phyloP scores from a whole-genome alignment of 345 rosid species.

The Acer saccharum region DNA sequence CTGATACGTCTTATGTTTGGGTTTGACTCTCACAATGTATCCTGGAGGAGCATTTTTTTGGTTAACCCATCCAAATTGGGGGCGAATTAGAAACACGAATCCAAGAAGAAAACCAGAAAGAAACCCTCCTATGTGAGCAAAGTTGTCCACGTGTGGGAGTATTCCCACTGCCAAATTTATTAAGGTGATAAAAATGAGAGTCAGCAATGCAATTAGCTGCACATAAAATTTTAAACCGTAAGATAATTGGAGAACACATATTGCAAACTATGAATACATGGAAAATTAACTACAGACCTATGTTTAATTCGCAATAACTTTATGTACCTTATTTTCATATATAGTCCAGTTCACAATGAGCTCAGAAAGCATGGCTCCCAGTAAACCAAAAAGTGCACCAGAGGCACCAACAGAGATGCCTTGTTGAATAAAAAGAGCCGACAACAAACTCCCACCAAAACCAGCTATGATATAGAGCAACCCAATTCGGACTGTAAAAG shows the following conservation, averaged over 20 bases:
- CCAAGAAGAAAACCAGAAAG: slow-evolving; percentile 92
- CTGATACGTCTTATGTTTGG: slow-evolving; percentile 82
- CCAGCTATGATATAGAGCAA: slow-evolving; percentile 76
- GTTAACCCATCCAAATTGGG: slow-evolving; percentile 84
- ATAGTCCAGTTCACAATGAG: slow-evolving; percentile 94
- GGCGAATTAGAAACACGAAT: slow-evolving; percentile 80
- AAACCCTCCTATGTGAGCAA: slow-evolving; percentile 97
- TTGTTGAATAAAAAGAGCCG: slow-evolving; percentile 72
- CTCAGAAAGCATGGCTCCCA: slow-evolving; percentile 97
- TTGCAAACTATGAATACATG: background rate
- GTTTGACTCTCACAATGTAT: slow-evolving; percentile 37
- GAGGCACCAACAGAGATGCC: slow-evolving; percentile 99
- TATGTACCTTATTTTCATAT: slow-evolving; percentile 77
- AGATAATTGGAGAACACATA: slow-evolving; percentile 16
- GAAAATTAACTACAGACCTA: background rate
- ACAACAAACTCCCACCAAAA: slow-evolving; percentile 89
- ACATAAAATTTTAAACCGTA: slow-evolving; percentile 27
- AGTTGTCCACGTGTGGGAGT: slow-evolving; percentile 97
- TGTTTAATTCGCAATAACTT: background rate
- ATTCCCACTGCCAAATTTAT: slow-evolving; percentile 82
- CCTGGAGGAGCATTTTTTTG: slow-evolving; percentile 57
- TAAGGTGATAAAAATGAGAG: slow-evolving; percentile 69
- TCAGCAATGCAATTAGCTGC: slow-evolving; percentile 87
- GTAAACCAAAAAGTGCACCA: slow-evolving; percentile 94
- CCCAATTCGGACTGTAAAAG: slow-evolving; percentile 77